A percentile compares a stretch with the other conserved stretches of the same genome.
These are phyloP conservation scores for Fusarium algeriense DNA, from an alignment of 2,329 filamentous ascomycete species.

Conservation along the genomic window DNA sequence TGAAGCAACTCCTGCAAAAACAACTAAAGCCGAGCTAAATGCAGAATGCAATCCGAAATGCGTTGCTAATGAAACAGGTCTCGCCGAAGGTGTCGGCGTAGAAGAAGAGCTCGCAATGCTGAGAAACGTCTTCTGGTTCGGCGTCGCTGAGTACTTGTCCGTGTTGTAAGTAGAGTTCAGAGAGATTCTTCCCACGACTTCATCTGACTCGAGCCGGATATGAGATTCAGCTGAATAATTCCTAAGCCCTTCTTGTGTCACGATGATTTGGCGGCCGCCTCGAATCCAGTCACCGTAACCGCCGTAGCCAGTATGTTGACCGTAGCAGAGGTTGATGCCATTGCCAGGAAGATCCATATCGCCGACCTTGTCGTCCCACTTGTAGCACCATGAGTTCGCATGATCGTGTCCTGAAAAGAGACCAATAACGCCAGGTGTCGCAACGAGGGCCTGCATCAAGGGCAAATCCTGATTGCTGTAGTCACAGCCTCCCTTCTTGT, in stretches of 20 bases:
- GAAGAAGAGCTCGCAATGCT: not conserved
- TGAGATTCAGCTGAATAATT: slow-evolving; percentile 66
- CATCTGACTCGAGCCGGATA: slow-evolving; percentile 70
- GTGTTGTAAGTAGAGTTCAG: slow-evolving; percentile 71
- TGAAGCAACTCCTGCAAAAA: not conserved
- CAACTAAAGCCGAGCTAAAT: not conserved
- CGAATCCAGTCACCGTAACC: slow-evolving; percentile 75
- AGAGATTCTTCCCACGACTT: slow-evolving; percentile 62
- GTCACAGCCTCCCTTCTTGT: slow-evolving; percentile 53
- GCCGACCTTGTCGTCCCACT: slow-evolving; percentile 60
- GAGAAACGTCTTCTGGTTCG: slow-evolving; percentile 51
- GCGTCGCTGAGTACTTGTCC: slow-evolving; percentile 64
- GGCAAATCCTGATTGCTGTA: slow-evolving; percentile 66
- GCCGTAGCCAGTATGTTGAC: slow-evolving; percentile 76
- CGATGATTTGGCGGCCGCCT: slow-evolving; percentile 68
- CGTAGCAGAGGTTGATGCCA: slow-evolving; percentile 66
- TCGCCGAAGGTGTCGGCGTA: not conserved
- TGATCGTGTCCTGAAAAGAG: slow-evolving; percentile 77
- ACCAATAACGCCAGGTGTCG: slow-evolving; percentile 66
- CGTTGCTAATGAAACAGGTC: not conserved
- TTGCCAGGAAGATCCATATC: slow-evolving; percentile 61
- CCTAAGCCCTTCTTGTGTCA: slow-evolving; percentile 58
- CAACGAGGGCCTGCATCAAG: slow-evolving; percentile 72
- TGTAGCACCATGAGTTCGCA: slow-evolving; percentile 69
- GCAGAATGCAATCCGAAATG: not conserved